Evolutionary conservation across 2,329 filamentous ascomycete genomes (phyloP), one percentile per base, ranked within the genome.

Genomic region (Colletotrichum australisinense): DNA sequence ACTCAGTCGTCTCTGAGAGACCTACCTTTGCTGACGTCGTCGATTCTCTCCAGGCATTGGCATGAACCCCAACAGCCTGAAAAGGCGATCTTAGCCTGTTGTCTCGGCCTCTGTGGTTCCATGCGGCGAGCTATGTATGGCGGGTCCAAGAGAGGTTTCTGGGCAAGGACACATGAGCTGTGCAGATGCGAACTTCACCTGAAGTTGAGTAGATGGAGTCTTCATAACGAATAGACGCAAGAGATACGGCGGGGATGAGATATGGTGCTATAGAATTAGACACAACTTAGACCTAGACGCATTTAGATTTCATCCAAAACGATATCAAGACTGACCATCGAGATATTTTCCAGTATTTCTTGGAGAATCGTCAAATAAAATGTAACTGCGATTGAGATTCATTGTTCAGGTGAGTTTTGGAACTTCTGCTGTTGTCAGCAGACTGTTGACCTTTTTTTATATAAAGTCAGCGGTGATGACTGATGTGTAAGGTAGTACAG

Each of bases 21-120:
- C 82, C 82, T 24, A 75, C 72, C 11, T 84, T 84, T 75, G 78
- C 76, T 30, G 77, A 80, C 35, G 74, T 83, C 46, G 72, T 74
- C 42, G n/a, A n/a, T 53, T 59, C 55, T 53, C 14, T 68, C 19
- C 26, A 59, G 26, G 14, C 19, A 8, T 6, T 55, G 16, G 19
- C 2, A 19, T 35, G 59, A 62, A 35, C 7, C 35, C 14, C 28
- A 24, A 11, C 16, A 60, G n/a, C 16, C 22, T 22, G 5, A 35
- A n/a, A n/a, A n/a, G 42, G 19, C 8, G 19, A 22, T 49, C 19
- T 49, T 5, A 14, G 16, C 38, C 19, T 49, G 19, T 22, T 22
- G 19, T 49, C 4, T n/a, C 7, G 42, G 42, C 42, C 1, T 49
- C 38, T 49, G 4, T 3, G 42, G 8, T 49, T 22, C 19, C 42